A percentile compares a stretch with the other conserved stretches of the same genome.
phyloP scores from a whole-genome alignment of 331 rosid species.

The Saraca asoca region DNA sequence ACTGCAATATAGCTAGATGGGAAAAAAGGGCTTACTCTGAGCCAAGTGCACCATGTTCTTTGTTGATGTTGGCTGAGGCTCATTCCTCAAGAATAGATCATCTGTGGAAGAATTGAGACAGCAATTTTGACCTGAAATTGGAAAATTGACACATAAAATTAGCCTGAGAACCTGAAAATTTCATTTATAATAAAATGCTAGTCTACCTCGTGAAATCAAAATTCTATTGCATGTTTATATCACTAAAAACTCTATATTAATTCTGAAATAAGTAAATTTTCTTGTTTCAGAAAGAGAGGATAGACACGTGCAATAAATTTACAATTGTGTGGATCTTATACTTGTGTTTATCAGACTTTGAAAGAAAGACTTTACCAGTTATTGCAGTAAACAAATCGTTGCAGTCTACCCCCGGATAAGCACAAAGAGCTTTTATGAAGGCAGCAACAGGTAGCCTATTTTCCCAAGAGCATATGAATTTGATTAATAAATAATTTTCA shows the following conservation, averaged over 20 bases:
- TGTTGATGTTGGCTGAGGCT: conserved; percentile 83
- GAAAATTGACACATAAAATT: not conserved
- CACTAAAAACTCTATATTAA: too few relatives aligned
- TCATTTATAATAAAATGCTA: not conserved
- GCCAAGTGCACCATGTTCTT: conserved; percentile 83
- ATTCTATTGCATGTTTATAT: too few relatives aligned
- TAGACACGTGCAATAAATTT: too few relatives aligned
- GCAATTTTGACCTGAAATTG: conserved; percentile 65
- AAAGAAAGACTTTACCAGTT: conserved; percentile 43
- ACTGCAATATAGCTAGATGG: not conserved
- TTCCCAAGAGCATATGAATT: conserved; percentile 9
- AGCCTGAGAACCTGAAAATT: not conserved
- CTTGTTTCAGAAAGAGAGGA: not conserved
- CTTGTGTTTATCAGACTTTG: too few relatives aligned
- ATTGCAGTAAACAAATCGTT: conserved; percentile 49
- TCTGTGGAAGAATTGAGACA: conserved; percentile 82
- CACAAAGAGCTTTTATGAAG: conserved; percentile 41
- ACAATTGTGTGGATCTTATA: too few relatives aligned
- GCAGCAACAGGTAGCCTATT: conserved; percentile 40
- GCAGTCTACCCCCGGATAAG: conserved; percentile 50
- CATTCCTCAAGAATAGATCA: conserved; percentile 60
- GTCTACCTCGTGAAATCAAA: not conserved
- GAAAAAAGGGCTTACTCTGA: conserved; percentile 58
- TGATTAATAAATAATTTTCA: too few relatives aligned
- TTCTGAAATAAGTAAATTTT: too few relatives aligned